These are phyloP conservation scores for Crotalaria pallida DNA, from an alignment of 306 rosid genomes.

Conservation along the genomic window DNA sequence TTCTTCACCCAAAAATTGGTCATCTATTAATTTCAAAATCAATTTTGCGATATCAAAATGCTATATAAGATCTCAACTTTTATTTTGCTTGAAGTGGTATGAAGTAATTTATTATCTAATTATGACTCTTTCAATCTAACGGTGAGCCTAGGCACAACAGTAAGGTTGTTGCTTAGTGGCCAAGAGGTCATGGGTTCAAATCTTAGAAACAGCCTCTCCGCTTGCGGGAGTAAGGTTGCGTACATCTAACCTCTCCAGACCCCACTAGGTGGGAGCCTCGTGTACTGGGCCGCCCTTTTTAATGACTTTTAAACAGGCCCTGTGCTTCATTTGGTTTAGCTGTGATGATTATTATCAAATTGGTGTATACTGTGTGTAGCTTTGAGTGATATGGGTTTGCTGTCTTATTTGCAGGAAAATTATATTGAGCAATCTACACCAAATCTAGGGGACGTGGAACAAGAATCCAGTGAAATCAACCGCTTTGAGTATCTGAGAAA, in stretches of 20 bases:
- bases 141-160: too few relatives aligned
- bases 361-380: conserved; percentile 15
- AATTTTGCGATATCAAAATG: background rate
- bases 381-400: conserved; percentile 17
- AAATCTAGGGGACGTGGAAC: conserved; percentile 35
- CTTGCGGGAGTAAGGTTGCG: too few relatives aligned
- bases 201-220: too few relatives aligned
- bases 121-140: background rate
- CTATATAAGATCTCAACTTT: background rate
- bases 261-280: too few relatives aligned
- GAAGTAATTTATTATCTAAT: background rate
- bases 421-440: conserved; percentile 48
- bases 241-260: too few relatives aligned
- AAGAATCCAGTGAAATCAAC: conserved; percentile 62
- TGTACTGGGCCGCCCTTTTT: too few relatives aligned
- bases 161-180: too few relatives aligned
- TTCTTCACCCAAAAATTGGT: background rate
- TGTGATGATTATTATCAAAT: background rate
- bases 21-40: background rate
- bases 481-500: conserved; percentile 80
- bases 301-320: background rate
- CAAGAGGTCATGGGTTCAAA: too few relatives aligned
- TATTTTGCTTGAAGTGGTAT: conserved; percentile 1
- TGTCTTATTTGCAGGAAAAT: conserved; percentile 52
- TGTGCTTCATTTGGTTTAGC: conserved; percentile 8